Percentiles rank a stretch among this genome's conserved stretches.
These are phyloP conservation scores for Fragilaria radians DNA, from an alignment of 108 stramenopile genomes.

Conservation along the genomic window DNA sequence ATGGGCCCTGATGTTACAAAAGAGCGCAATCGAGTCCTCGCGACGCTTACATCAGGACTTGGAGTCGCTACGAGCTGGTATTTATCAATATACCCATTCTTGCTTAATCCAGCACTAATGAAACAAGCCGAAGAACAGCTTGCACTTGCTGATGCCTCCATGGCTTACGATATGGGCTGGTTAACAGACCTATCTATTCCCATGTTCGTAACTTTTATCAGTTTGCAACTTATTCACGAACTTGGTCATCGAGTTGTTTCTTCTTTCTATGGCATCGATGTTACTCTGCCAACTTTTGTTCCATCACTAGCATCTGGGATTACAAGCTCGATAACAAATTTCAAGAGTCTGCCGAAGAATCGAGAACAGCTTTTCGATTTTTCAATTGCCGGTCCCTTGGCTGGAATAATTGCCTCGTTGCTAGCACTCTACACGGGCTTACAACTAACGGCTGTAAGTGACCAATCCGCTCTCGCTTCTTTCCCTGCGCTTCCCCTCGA, in stretches of 20 bases:
- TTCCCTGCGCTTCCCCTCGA: constrained; percentile 67
- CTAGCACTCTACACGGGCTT: constrained; percentile 46
- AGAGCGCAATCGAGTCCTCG: constrained; percentile 33
- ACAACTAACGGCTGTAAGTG: constrained; percentile 40
- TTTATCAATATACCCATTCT: constrained; percentile 69
- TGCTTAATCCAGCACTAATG: constrained; percentile 57
- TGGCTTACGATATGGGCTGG: constrained; percentile 60
- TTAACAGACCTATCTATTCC: constrained; percentile 69
- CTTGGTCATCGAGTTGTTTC: constrained; percentile 50
- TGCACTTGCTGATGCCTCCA: constrained; percentile 61
- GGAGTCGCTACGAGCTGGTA: constrained; percentile 74
- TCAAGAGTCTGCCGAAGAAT: constrained; percentile 65
- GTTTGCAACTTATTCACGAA: constrained; percentile 60
- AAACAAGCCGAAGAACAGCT: constrained; percentile 59
- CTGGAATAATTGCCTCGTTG: constrained; percentile 60
- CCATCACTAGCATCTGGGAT: constrained; percentile 74
- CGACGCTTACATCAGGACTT: constrained; percentile 40
- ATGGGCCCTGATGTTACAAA: constrained; percentile 53
- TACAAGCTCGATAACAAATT: constrained; percentile 59
- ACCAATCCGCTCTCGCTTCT: constrained; percentile 32
- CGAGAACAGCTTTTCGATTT: constrained; percentile 72
- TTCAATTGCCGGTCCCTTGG: constrained; percentile 60
- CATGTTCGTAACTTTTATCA: constrained; percentile 58
- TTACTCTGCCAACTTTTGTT: constrained; percentile 66
- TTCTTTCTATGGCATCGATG: constrained; percentile 39